Base-by-base conservation (phyloP, 2,329 filamentous ascomycete genomes). In the Pyricularia grisea region DNA sequence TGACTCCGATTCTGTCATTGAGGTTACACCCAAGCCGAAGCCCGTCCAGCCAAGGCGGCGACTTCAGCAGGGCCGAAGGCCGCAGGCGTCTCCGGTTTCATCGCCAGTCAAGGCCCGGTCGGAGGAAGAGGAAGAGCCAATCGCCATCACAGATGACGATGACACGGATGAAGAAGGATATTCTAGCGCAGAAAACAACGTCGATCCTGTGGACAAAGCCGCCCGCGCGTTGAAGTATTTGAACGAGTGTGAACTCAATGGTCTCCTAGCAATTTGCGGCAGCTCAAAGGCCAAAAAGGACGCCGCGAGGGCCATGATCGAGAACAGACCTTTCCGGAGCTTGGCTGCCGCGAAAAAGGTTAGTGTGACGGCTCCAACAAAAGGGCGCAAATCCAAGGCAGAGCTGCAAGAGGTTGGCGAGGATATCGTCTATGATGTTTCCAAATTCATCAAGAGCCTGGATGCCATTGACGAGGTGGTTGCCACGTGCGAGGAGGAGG, bases 381-480 rank as follows among this genome's bases (percentile, higher is more conserved):
- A 60, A 55, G 58, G 58, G 17, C 30, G 58, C 20, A 58, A 58
- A 31, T 63, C 67, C 4, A 81, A 81, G 65, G 80, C 82, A 68
- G 83, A 82, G 66, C 77, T 80, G 1, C 78, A 82, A 67, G 81
- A 81, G 68, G 81, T 86, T 67, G 87, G 86, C 42, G 80, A 87
- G 68, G 80, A 83, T 17, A 80, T 85, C 11, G 85, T 85, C 3
- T 80, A 83, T 20, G 79, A 81, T 2, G 78, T 86, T 77, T 72
- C 88, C 83, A 87, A 92, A 28, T 97, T 96, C 84, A 90, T 91
- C 79, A 85, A 85, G 23, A 92, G 92, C 0, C 94, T 95, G 73
- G 86, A 91, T 72, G 92, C 92, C 25, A 92, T 97, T 68, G 94
- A 97, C 77, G 85, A 90, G 63, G 85, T 97, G 10, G 92, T 97